These are phyloP conservation scores for Pythium pyrilobum DNA, from an alignment of 352 stramenopile species.

Conservation along the genomic window DNA sequence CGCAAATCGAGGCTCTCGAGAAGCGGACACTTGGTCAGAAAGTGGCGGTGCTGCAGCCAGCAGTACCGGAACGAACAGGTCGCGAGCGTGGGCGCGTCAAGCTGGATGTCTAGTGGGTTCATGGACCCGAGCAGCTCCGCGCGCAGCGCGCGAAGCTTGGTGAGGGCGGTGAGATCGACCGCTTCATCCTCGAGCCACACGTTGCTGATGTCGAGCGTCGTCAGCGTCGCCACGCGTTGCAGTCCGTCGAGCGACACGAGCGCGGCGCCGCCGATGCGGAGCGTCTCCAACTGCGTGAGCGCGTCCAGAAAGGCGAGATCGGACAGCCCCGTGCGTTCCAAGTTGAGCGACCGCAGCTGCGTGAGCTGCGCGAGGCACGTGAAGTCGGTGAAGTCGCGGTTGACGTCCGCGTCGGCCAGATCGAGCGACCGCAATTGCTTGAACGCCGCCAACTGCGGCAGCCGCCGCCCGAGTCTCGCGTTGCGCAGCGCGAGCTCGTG, in stretches of 20 bases:
- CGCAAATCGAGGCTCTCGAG: conserved; percentile 4
- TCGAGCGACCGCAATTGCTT: neutral
- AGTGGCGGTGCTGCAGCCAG: conserved; percentile 2
- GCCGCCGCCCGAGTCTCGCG: neutral
- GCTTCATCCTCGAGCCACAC: conserved; percentile 1
- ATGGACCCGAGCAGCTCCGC: neutral
- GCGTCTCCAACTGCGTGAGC: conserved; percentile 1
- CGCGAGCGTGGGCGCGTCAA: neutral
- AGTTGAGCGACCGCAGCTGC: conserved; percentile 3
- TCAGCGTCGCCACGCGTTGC: neutral
- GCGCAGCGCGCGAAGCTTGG: neutral
- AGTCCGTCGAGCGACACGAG: neutral
- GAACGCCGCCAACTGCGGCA: neutral
- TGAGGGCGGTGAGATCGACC: neutral
- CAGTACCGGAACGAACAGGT: conserved; percentile 6
- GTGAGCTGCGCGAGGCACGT: neutral
- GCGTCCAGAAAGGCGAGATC: neutral
- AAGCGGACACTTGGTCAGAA: neutral
- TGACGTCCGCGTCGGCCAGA: neutral
- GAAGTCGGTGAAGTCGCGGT: neutral
- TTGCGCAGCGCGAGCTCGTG: neutral
- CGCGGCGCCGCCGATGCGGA: neutral
- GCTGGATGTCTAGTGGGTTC: neutral
- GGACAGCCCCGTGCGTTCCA: neutral
- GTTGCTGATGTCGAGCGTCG: conserved; percentile 3